These are phyloP conservation scores for Rhytidhysteron rufulum DNA, from an alignment of 2,329 filamentous ascomycete species.

Conservation along the genomic window DNA sequence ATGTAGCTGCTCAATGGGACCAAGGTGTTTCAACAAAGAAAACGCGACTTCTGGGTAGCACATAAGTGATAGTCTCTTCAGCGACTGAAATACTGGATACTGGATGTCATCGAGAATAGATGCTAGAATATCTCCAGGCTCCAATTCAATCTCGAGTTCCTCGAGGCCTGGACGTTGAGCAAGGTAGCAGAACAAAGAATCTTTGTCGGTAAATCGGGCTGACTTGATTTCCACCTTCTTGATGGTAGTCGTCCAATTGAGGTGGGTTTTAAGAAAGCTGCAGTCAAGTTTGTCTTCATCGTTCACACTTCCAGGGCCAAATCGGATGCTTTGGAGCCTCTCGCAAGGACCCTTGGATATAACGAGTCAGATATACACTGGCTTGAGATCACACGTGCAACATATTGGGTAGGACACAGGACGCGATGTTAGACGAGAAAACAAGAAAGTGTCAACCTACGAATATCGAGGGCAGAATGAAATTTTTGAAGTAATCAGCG, in stretches of 20 bases:
- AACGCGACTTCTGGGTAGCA: slow-evolving; percentile 30
- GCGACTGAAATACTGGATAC: slow-evolving; percentile 14
- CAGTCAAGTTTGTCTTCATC: slow-evolving; percentile 18
- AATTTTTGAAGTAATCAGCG: slow-evolving; percentile 17
- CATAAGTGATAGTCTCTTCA: slow-evolving; percentile 23
- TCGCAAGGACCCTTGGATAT: slow-evolving; percentile 11
- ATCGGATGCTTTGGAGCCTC: slow-evolving; percentile 21
- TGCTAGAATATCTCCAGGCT: slow-evolving; percentile 21
- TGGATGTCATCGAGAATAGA: slow-evolving; percentile 17
- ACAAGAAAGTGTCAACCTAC: slow-evolving; percentile 6
- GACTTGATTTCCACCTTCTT: slow-evolving; percentile 21
- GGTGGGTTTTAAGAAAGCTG: slow-evolving; percentile 16
- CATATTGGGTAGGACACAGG: background rate
- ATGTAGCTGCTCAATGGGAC: slow-evolving; percentile 20
- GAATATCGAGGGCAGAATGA: slow-evolving; percentile 20
- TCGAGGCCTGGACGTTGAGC: slow-evolving; percentile 20
- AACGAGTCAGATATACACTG: slow-evolving; percentile 1
- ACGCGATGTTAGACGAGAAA: background rate
- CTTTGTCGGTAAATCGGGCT: slow-evolving; percentile 19
- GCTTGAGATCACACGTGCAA: background rate
- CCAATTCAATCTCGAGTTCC: slow-evolving; percentile 28
- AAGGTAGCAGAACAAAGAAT: slow-evolving; percentile 22
- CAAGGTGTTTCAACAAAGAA: slow-evolving; percentile 20
- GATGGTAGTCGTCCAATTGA: slow-evolving; percentile 18
- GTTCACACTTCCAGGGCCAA: slow-evolving; percentile 18